phyloP scores from a whole-genome alignment of 2,329 filamentous ascomycete genomes.

The Xylaria sp. region DNA sequence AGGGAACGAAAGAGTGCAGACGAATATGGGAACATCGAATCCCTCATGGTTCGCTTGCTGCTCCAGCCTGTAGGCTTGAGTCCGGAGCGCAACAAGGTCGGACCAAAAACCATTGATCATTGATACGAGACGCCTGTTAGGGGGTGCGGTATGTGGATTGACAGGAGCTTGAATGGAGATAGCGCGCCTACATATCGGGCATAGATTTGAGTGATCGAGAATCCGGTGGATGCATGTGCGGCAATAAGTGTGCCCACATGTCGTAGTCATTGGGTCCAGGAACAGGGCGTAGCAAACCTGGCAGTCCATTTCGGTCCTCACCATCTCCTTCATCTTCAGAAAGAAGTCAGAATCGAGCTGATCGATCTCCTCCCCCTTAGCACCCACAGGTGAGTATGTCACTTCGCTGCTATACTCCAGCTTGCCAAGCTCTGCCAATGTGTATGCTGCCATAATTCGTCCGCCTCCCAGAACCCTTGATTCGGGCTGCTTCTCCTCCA shows the following conservation, averaged over 20 bases:
- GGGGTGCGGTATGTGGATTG: constrained; percentile 49
- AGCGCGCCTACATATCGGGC: constrained; percentile 77
- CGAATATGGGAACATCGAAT: constrained; percentile 73
- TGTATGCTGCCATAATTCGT: constrained; percentile 69
- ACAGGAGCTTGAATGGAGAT: constrained; percentile 58
- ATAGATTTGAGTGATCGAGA: constrained; percentile 77
- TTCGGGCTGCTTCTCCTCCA: constrained; percentile 44
- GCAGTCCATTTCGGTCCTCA: constrained; percentile 79
- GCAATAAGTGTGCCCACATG: constrained; percentile 90
- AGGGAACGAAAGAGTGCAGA: constrained; percentile 83
- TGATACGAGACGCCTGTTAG: constrained; percentile 67
- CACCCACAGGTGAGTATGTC: constrained; percentile 38
- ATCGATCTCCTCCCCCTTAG: constrained; percentile 37
- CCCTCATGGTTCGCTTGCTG: constrained; percentile 61
- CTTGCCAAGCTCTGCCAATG: constrained; percentile 55
- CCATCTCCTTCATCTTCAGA: constrained; percentile 63
- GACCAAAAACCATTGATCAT: constrained; percentile 74
- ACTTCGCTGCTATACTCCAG: constrained; percentile 43
- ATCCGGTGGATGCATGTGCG: constrained; percentile 77
- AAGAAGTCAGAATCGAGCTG: constrained; percentile 57
- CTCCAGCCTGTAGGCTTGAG: constrained; percentile 61
- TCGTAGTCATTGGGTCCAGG: constrained; percentile 80
- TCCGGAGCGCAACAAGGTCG: constrained; percentile 64
- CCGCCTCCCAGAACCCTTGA: constrained; percentile 57
- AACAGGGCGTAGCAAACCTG: constrained; percentile 86